phyloP scores from a whole-genome alignment of 2,329 filamentous ascomycete species.

The Raffaelea ambrosiae region DNA sequence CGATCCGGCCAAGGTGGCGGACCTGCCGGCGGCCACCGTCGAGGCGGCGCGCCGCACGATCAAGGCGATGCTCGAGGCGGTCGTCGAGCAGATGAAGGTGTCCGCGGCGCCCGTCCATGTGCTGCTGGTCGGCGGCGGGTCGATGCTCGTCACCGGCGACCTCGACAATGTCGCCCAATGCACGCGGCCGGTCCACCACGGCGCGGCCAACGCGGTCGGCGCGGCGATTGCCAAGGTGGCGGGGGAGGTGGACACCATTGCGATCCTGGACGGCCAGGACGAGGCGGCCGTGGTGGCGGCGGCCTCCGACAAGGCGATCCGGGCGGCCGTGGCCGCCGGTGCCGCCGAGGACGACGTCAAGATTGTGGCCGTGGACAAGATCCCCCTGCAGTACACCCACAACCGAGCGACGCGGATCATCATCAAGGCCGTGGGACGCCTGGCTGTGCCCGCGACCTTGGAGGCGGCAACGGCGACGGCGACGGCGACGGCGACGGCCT shows the following conservation, averaged over 20 bases:
- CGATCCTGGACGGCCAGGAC: conserved; percentile 25
- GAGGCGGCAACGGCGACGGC: not conserved
- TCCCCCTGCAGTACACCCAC: conserved; percentile 46
- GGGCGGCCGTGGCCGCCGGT: conserved; percentile 35
- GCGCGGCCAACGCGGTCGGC: conserved; percentile 57
- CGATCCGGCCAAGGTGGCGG: conserved; percentile 24
- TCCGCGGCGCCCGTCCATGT: conserved; percentile 51
- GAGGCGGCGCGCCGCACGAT: conserved; percentile 27
- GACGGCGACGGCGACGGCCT: not conserved
- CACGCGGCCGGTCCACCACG: conserved; percentile 46
- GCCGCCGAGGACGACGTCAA: conserved; percentile 32
- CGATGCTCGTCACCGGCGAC: conserved; percentile 45
- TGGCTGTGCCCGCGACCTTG: conserved; percentile 19
- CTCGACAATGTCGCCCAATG: conserved; percentile 46
- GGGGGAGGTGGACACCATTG: conserved; percentile 40
- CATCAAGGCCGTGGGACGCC: conserved; percentile 45
- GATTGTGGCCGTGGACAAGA: conserved; percentile 41
- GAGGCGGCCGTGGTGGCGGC: conserved; percentile 29
- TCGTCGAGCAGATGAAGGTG: conserved; percentile 54
- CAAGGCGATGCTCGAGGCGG: conserved; percentile 43
- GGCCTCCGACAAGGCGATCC: conserved; percentile 30
- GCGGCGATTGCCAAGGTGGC: conserved; percentile 54
- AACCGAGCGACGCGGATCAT: conserved; percentile 45
- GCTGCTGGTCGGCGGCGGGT: conserved; percentile 55
- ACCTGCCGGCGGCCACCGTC: conserved; percentile 26